Percentiles rank a stretch among this genome's conserved stretches.
phyloP scores from a whole-genome alignment of 2,329 filamentous ascomycete genomes.

The Pyrenochaeta sp. region DNA sequence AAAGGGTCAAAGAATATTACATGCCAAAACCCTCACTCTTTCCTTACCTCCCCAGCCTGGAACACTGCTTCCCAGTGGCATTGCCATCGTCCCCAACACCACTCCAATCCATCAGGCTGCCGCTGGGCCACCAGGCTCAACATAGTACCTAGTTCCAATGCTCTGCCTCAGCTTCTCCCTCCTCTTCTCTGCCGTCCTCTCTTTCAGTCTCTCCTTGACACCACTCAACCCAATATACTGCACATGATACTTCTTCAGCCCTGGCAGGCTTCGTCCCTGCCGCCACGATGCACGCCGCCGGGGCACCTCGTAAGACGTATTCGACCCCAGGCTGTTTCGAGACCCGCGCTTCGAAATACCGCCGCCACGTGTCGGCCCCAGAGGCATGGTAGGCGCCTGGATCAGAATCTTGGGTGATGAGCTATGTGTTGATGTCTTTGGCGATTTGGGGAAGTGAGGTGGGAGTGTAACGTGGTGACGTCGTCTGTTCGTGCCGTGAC shows the following conservation, averaged over 20 bases:
- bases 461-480: conserved; percentile 39
- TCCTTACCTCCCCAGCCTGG: too few species aligned
- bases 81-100: too few species aligned
- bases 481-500: conserved; percentile 46
- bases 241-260: conserved; percentile 56
- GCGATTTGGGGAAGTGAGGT: conserved; percentile 20
- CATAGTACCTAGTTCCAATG: conserved; percentile 59
- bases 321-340: conserved; percentile 24
- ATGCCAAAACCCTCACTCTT: not conserved
- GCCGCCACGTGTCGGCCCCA: conserved; percentile 20
- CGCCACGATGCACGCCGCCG: conserved; percentile 32
- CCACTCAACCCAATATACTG: conserved; percentile 61
- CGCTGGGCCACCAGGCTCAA: conserved; percentile 27
- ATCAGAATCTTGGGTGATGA: conserved; percentile 34
- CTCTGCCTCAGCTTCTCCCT: conserved; percentile 63
- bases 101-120: not conserved
- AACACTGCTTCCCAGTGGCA: too few species aligned
- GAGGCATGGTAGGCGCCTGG: conserved; percentile 35
- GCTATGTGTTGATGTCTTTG: conserved; percentile 16
- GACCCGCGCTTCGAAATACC: conserved; percentile 37
- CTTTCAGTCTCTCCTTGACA: conserved; percentile 58
- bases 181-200: conserved; percentile 60
- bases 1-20: not conserved
- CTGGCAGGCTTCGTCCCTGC: conserved; percentile 48
- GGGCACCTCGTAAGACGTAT: conserved; percentile 11